These are phyloP conservation scores for Colletotrichum sp. DNA, from an alignment of 2,329 filamentous ascomycete species.

Conservation along the genomic window DNA sequence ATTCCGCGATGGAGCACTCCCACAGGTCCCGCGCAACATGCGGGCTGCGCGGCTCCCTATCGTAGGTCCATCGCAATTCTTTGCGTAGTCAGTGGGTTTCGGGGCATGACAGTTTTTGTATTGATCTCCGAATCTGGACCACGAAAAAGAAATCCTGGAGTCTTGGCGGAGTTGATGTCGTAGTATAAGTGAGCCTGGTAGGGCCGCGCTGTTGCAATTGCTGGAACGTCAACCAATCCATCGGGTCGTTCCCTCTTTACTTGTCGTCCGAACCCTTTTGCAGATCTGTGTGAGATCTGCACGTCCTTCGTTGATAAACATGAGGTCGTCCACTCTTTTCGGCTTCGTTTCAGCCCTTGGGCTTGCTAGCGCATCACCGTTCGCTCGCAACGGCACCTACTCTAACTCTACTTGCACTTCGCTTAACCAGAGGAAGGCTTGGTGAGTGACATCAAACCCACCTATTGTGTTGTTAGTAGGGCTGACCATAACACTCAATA, in stretches of 20 bases:
- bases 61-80: not conserved
- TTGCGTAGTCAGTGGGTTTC: not conserved
- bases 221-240: not conserved
- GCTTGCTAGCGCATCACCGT: not conserved
- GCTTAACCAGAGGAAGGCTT: conserved; percentile 3
- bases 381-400: not conserved
- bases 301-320: not conserved
- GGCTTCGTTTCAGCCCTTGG: not conserved
- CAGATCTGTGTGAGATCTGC: not conserved
- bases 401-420: conserved; percentile 6
- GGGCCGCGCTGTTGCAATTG: not conserved
- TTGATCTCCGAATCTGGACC: not conserved
- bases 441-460: not conserved
- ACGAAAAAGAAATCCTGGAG: not conserved
- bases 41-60: not conserved
- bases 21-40: not conserved
- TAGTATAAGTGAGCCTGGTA: not conserved
- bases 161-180: not conserved
- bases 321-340: conserved; percentile 8
- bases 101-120: not conserved
- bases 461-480: not conserved
- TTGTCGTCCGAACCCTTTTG: not conserved
- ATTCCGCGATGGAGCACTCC: not conserved
- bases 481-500: not conserved
- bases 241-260: not conserved